Evolutionary conservation across 331 rosid genomes (phyloP).

Genomic region (Phaseolus coccineus): DNA sequence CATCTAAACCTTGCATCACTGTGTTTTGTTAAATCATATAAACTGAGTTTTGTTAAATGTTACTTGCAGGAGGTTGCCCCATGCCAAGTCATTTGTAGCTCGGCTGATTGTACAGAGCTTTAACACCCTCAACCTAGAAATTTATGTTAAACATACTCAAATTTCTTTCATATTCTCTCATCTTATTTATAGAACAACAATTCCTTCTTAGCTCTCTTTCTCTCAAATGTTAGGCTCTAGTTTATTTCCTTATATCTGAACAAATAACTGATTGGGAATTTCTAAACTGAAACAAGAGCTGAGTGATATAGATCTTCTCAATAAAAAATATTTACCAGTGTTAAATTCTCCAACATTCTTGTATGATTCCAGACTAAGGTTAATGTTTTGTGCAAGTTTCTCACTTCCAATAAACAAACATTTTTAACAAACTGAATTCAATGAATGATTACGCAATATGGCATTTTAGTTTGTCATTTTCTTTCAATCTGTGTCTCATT

Average conservation of each 20-base stretch:
- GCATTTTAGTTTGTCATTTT: no score
- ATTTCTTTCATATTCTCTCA: slow-evolving; percentile 55
- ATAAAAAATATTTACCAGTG: slow-evolving; percentile 3
- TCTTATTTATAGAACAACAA: slow-evolving; percentile 34
- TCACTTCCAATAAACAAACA: background rate
- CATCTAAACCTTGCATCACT: background rate
- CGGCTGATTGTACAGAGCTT: slow-evolving; percentile 67
- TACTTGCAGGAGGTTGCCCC: slow-evolving; percentile 64
- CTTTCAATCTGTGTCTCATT: no score
- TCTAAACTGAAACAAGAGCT: slow-evolving; percentile 22
- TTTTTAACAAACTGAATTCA: background rate
- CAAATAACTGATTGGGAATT: slow-evolving; percentile 16
- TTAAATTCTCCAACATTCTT: background rate
- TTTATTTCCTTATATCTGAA: slow-evolving; percentile 22
- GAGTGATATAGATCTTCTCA: slow-evolving; percentile 28
- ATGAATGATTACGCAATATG: no score
- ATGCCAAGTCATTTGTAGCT: slow-evolving; percentile 45
- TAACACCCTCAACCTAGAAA: slow-evolving; percentile 54
- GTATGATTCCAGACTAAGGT: no score
- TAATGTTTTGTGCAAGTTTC: no score
- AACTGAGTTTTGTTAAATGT: slow-evolving; percentile 18
- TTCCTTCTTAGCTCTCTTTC: slow-evolving; percentile 37
- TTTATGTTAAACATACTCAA: slow-evolving; percentile 41
- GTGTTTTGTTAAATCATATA: no score
- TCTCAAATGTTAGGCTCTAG: background rate